Conservation (phyloP, 2,329 filamentous ascomycete genomes). For the Neophaeococcomyces aloes region DNA sequence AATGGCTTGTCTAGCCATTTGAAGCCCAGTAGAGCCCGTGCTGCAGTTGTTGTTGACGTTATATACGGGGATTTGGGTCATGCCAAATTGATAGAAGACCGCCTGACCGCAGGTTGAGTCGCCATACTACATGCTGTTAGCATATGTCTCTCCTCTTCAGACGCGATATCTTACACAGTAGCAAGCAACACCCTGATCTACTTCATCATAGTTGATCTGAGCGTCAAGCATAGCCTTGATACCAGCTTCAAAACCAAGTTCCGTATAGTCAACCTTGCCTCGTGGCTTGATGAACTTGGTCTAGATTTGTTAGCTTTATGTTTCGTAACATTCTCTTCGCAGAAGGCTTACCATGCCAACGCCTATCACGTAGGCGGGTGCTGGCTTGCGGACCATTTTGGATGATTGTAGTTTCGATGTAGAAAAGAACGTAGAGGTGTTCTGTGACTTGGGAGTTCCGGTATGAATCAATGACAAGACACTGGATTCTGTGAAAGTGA, state of each 20-base stretch:
- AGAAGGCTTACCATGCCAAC: constrained; percentile 60
- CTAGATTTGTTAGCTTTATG: neutral
- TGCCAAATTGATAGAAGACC: constrained; percentile 97
- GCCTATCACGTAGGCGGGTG: constrained; percentile 75
- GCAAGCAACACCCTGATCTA: constrained; percentile 90
- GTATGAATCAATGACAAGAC: too few species aligned
- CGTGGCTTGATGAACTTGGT: constrained; percentile 74
- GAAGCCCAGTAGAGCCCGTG: constrained; percentile 83
- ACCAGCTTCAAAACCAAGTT: constrained; percentile 27
- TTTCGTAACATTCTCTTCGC: neutral
- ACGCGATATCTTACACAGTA: constrained; percentile 51
- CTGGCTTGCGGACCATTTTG: constrained; percentile 43
- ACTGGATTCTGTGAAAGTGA: neutral
- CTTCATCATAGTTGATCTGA: constrained; percentile 91
- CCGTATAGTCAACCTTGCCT: constrained; percentile 25
- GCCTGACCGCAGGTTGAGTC: constrained; percentile 91
- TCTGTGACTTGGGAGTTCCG: too few species aligned
- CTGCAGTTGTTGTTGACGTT: constrained; percentile 99
- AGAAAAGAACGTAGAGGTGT: neutral
- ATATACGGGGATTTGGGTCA: constrained; percentile 92
- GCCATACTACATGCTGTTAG: constrained; percentile 49
- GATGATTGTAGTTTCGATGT: constrained; percentile 26
- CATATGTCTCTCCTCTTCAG: neutral
- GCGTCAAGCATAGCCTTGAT: constrained; percentile 49
- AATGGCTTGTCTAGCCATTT: constrained; percentile 72